Conservation (phyloP, 306 rosid species). For the Hippophae gyantsensis region DNA sequence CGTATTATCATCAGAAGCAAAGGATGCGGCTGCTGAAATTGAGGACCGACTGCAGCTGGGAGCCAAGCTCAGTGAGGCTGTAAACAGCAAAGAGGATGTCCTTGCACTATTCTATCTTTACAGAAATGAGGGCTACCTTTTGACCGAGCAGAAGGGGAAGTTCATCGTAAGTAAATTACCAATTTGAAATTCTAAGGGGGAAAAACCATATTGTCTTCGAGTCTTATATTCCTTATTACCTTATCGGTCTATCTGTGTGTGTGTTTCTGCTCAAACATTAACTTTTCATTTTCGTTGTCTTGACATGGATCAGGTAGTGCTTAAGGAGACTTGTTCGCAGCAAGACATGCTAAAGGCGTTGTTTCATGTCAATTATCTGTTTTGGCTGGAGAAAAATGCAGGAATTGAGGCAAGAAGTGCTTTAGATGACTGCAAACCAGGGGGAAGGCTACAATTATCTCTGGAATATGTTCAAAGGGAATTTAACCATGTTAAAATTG, state of each 20-base stretch:
- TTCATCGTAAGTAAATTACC: slow-evolving; percentile 61
- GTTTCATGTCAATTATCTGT: slow-evolving; percentile 77
- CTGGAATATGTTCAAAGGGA: slow-evolving; percentile 71
- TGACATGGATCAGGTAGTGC: slow-evolving; percentile 55
- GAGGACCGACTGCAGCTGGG: slow-evolving; percentile 73
- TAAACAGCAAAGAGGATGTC: slow-evolving; percentile 52
- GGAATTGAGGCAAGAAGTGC: slow-evolving; percentile 57
- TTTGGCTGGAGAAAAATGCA: slow-evolving; percentile 79
- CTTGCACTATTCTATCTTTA: slow-evolving; percentile 59
- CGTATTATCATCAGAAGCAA: slow-evolving; percentile 64
- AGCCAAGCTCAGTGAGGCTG: slow-evolving; percentile 72
- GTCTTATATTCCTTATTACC: background rate
- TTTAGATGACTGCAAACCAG: slow-evolving; percentile 52
- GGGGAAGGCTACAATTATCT: slow-evolving; percentile 70
- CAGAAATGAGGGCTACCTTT: slow-evolving; percentile 69
- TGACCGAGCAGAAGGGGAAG: slow-evolving; percentile 58
- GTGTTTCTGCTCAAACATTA: background rate
- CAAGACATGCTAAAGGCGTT: slow-evolving; percentile 86
- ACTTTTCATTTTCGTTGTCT: background rate
- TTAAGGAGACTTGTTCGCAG: slow-evolving; percentile 61
- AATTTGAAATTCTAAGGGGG: background rate
- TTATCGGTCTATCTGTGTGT: background rate
- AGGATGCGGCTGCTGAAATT: slow-evolving; percentile 70
- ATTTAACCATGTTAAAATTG: slow-evolving; percentile 58
- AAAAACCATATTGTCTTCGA: no score